Conservation (phyloP, 495 filamentous ascomycete genomes). For the Podospora conica region DNA sequence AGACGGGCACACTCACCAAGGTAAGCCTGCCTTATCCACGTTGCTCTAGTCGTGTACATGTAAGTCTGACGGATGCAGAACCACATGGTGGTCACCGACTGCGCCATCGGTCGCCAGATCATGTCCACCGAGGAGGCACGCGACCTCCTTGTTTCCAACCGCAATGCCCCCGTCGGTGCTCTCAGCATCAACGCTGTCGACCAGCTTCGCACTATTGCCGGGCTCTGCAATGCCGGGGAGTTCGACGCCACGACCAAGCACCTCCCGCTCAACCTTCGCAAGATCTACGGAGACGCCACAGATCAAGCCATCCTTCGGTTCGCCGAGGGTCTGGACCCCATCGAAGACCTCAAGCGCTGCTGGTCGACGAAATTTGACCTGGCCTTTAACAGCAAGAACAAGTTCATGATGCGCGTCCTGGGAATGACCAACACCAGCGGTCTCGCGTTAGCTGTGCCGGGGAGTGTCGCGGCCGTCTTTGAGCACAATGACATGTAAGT, state of each 20-base stretch:
- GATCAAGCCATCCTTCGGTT: constrained; percentile 65
- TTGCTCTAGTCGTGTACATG: too few relatives aligned
- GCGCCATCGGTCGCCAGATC: constrained; percentile 36
- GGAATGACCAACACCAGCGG: constrained; percentile 34
- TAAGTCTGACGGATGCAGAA: constrained; percentile 33
- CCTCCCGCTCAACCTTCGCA: constrained; percentile 48
- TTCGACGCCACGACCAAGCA: constrained; percentile 56
- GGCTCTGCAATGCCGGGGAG: constrained; percentile 63
- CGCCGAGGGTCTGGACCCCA: constrained; percentile 50
- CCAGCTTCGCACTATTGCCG: constrained; percentile 46
- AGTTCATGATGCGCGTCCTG: constrained; percentile 58
- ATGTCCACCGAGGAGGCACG: constrained; percentile 37
- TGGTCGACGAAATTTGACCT: constrained; percentile 59
- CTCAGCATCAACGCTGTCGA: constrained; percentile 33
- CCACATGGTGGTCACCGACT: constrained; percentile 56
- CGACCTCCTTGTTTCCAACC: constrained; percentile 29
- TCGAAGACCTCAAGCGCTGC: constrained; percentile 41
- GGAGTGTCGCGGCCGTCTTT: constrained; percentile 32
- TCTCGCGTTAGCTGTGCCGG: constrained; percentile 29
- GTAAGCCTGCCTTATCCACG: too few relatives aligned
- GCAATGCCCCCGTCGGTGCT: constrained; percentile 21
- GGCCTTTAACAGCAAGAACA: constrained; percentile 74
- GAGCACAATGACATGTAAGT: constrained; percentile 38
- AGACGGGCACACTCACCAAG: constrained; percentile 62
- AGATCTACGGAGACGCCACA: constrained; percentile 65